These are phyloP conservation scores for Rhodotorula taiwanensis DNA, from an alignment of 768 basidiomycete genomes.

Conservation along the genomic window DNA sequence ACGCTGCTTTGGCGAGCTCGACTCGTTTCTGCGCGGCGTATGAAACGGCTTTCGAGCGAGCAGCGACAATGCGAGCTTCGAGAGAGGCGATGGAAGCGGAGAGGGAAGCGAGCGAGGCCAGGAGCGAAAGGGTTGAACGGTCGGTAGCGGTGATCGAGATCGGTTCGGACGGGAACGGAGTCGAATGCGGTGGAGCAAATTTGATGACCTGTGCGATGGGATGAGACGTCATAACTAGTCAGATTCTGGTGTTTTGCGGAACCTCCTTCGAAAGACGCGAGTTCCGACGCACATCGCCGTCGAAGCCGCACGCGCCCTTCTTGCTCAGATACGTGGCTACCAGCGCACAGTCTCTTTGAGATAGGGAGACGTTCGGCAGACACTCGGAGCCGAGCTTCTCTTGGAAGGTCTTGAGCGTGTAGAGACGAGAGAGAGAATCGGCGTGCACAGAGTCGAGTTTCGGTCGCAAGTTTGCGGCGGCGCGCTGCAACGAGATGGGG, in stretches of 20 bases:
- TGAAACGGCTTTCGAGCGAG: background rate
- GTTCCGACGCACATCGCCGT: conserved; percentile 14
- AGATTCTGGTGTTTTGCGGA: too few species aligned
- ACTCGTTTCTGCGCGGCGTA: conserved; percentile 8
- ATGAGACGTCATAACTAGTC: background rate
- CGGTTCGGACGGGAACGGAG: background rate
- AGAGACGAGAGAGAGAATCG: conserved; percentile 29
- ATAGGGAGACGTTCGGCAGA: conserved; percentile 9
- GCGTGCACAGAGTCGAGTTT: conserved; percentile 13
- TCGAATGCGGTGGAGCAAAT: conserved; percentile 16
- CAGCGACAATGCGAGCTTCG: conserved; percentile 16
- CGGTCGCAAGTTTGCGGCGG: conserved; percentile 7
- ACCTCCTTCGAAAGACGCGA: too few species aligned
- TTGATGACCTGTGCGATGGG: conserved; percentile 28
- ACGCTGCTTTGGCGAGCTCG: conserved; percentile 23
- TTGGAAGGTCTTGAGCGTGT: conserved; percentile 23
- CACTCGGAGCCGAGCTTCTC: conserved; percentile 14
- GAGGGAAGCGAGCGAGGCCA: conserved; percentile 19
- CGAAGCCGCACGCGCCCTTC: conserved; percentile 15
- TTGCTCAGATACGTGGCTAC: conserved; percentile 15
- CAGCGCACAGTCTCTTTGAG: conserved; percentile 20
- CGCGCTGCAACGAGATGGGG: background rate
- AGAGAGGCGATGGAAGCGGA: conserved; percentile 22
- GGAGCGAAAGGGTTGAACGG: conserved; percentile 26
- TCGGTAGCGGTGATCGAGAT: conserved; percentile 21